Evolutionary conservation across 805 yeast species (phyloP), one percentile per base, ranked within the genome.

Genomic region (Ascoidea tarda): DNA sequence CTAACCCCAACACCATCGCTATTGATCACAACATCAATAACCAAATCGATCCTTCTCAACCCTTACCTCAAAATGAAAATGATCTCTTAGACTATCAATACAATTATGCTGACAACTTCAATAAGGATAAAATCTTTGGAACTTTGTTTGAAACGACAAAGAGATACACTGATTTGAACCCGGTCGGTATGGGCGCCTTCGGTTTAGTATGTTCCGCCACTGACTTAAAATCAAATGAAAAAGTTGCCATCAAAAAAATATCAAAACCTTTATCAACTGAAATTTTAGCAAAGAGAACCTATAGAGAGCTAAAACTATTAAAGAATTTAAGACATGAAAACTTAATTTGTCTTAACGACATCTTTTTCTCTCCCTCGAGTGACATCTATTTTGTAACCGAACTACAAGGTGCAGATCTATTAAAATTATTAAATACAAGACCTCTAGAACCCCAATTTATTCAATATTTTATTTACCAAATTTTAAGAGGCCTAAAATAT

Each of bases 101-200:
- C 28, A 21, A 21, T 4, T 38, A 10, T 10, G 50, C 16, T 21
- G 33, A 50, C 45, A 55, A 55, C 8, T 55, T 69, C 56, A 62
- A 66, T 32, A 78, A 96, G 70, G 87, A 95, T 6, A 96, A 90
- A 66, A 90, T 90, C 56, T 90, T 90, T 63, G 96, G 96, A 50
- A 90, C 98, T 1, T 91, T 90, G 48, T 90, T 90, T 65, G 97
- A 90, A 68, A 87, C 89, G 58, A 90, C 97, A 47, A 82, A 79
- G 62, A 71, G 96, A 58, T 93, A 93, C 70, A 78, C 87, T 4
- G 96, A 91, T 63, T 75, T 93, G 56, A 91, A 89, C 63, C 99
- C 99, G 1, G 96, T 93, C 50, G 99, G 99, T 0, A 93, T 93
- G 99, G 99, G 99, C 32, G 99, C 99, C 6, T 93, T 93, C 66